Base-by-base conservation (phyloP, 257 asterid species). In the Datura wrightii region DNA sequence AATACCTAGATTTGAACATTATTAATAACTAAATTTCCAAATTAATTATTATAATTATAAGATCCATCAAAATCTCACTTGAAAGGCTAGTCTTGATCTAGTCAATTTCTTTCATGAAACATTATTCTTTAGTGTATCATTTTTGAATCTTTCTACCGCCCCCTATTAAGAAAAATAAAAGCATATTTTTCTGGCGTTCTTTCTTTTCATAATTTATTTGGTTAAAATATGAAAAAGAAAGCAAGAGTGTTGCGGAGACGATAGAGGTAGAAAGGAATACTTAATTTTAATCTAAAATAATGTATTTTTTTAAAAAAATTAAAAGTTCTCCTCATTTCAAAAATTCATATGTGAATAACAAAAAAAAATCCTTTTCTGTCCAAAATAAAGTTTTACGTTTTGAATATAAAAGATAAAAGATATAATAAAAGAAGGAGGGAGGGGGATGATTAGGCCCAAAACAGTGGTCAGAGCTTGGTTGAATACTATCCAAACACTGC, bases 61-160 rank as follows among this genome's bases (percentile, higher is more conserved):
- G 79, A 91, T 92, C 91, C 86, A 82, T 46, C 44, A 66, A 76
- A 88, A 93, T 93, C 91, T 91, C 87, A 85, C 84, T 58, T 81
- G 92, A 90, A 90, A 92, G 89, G 83, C 54, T 74, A 87, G 92
- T 83, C 82, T 85, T 85, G 87, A 52, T 80, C 55, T 63, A 80
- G 92, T 89, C 93, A 89, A 86, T 84, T 15, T 86, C 89, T 89
- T 85, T 88, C 82, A 15, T 78, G 62, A 67, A 82, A 60, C 70
- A 46, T 83, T 39, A 58, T 70, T 15, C 39, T 31, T 42, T 44
- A 65, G 31, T 65, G 72, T 65, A 34, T 11, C n/a, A 5, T 14
- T 54, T 54, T 7, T 54, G 59, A 15, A 14, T 54, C 18, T 54
- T n/a, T 15, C 60, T 15, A 6, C 14, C 10, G 5, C 19, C 46